Evolutionary conservation across 768 basidiomycete genomes (phyloP), one percentile per base, ranked within the genome.

Genomic region (Phaeotremella fagi): DNA sequence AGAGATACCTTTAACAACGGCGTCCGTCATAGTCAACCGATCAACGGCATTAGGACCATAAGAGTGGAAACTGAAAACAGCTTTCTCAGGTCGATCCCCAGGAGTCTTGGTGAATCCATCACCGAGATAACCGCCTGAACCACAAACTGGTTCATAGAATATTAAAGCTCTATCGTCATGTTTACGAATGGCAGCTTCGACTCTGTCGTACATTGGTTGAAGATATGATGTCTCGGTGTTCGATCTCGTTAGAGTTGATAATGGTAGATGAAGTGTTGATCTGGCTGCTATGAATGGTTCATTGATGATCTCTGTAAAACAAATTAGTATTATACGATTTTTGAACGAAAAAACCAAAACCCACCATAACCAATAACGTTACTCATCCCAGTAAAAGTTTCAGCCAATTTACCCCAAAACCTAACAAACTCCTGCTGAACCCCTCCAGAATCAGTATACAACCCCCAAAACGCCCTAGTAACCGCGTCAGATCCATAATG

Each of bases 361-460:
- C 27, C 35, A 58, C 56, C 56, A 48, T 58, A 58, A 9, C 56
- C 56, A 26, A 58, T 52, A 26, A 58, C 51, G 42, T 58, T 58
- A 42, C 37, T 53, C 56, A 53, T 58, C n/a, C 56, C 56, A 2
- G 45, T 43, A 44, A 58, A 58, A 6, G 51, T 53, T 48, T 58
- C 56, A 22, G 56, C 56, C 24, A 58, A 24, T 42, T 58, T 58
- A 5, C 47, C 56, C 56, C 56, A 58, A 47, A 58, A 58, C 26
- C 50, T 33, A 5, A 53, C 41, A 49, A 58, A 58, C 37, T 58
- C 56, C 27, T 44, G 46, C 47, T 58, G 56, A 1, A 58, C 52
- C 5, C 56, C 56, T 11, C 49, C 38, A 23, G 52, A 58, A 38
- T 58, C 52, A 11, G 56, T 58, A 43, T 58, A 58, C 28, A 58